Base-by-base conservation (phyloP, 2,329 filamentous ascomycete species). In the Bipolaris oryzae region DNA sequence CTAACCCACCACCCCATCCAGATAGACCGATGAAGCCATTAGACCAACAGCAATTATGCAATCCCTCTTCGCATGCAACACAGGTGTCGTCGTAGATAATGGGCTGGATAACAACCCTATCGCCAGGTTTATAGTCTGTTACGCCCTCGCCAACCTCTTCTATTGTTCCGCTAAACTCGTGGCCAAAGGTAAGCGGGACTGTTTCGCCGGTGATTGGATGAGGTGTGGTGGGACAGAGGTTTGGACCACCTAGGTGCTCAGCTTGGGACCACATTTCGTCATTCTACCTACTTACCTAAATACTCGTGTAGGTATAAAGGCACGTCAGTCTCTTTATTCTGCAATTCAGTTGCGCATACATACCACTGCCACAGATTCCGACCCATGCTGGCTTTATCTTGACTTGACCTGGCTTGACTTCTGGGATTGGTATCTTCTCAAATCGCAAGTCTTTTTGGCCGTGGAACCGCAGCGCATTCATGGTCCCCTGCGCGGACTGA, bases 81-180 rank as follows among this genome's bases (percentile, higher is more conserved):
- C 82, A 85, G 11, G 79, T 80, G 7, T 78, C 79, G 52, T 84
- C 81, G 67, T 84, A 85, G 44, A 84, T 83, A 68, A 83, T 84
- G 7, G 83, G 82, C 61, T 83, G 79, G 1, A 84, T 75, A 39
- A 74, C 77, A 2, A 84, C 81, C 25, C 79, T 70, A 51, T 83
- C 78, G 16, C 83, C 83, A 3, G 77, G 65, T 50, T 79, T 78
- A 66, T 80, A 79, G n/a, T 79, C 74, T 5, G 70, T 73, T 9
- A 85, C 80, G 10, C 76, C 80, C n/a, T 80, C 74, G 33, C 80
- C 80, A 11, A 84, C 76, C 63, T 83, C 82, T 66, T 83, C 81
- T 33, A 84, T 75, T 1, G 78, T 73, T 11, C 81, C 82, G 50
- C 77, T 79, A 66, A 84, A 84, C 60, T 84, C 82, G 63, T 84